These are phyloP conservation scores for Oryza officinalis DNA, from an alignment of 176 grass and related monocot genomes.

Conservation along the genomic window DNA sequence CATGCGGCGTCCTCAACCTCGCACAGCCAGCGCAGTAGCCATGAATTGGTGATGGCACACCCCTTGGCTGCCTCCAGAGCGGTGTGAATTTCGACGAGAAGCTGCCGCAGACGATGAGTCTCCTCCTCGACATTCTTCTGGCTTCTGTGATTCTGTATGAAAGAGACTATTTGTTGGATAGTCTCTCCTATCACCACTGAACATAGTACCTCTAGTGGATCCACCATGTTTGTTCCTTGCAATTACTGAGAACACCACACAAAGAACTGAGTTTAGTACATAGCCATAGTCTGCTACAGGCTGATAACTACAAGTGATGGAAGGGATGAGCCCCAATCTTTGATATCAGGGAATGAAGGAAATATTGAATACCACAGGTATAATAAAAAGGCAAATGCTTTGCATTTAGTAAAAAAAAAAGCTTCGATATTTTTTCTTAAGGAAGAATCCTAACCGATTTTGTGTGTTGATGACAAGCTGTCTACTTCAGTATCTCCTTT, in stretches of 20 bases:
- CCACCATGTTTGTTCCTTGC: not conserved
- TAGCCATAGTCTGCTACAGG: not conserved
- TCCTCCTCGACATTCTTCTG: not conserved
- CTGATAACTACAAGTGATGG: not conserved
- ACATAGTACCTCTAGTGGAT: not conserved
- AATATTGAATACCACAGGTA: too few relatives aligned
- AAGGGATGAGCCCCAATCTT: not conserved
- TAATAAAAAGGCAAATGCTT: not conserved
- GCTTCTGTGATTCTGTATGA: not conserved
- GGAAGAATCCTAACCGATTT: not conserved
- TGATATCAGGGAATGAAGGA: too few relatives aligned
- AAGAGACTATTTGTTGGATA: not conserved
- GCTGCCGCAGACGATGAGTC: not conserved
- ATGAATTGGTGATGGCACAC: not conserved
- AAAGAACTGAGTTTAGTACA: not conserved
- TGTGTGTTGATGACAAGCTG: not conserved
- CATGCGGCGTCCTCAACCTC: not conserved
- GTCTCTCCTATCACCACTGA: not conserved
- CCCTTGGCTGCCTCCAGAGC: constrained; percentile 1
- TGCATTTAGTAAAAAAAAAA: not conserved
- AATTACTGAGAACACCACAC: not conserved
- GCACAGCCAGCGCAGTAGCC: not conserved
- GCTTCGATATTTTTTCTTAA: not conserved
- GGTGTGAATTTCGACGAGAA: not conserved
- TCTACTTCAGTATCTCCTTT: not conserved